Conservation (phyloP, 768 basidiomycete species). For the Suillus subalutaceus region DNA sequence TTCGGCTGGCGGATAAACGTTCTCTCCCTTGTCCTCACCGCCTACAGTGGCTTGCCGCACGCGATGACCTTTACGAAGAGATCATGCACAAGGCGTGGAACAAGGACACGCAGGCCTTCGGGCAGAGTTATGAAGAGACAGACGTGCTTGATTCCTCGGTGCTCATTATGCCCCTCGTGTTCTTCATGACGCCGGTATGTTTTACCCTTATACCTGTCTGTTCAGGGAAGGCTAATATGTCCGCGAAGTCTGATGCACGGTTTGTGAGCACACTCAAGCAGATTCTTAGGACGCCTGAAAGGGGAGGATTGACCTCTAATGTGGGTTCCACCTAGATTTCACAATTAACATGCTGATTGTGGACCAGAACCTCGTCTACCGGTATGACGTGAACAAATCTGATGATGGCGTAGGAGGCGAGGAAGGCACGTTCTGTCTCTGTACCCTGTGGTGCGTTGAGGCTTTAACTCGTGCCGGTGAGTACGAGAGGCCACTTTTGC, state of each 20-base stretch:
- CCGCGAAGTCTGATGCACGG: slow-evolving; percentile 74
- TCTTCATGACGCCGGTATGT: slow-evolving; percentile 83
- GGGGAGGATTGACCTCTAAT: slow-evolving; percentile 90
- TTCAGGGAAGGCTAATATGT: neutral
- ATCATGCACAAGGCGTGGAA: slow-evolving; percentile 92
- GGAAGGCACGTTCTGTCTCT: slow-evolving; percentile 93
- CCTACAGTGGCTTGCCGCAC: slow-evolving; percentile 67
- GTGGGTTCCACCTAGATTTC: slow-evolving; percentile 33
- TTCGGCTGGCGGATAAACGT: slow-evolving; percentile 93
- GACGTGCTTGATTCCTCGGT: slow-evolving; percentile 85
- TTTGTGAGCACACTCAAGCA: slow-evolving; percentile 85
- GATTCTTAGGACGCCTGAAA: slow-evolving; percentile 85
- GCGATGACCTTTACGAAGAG: slow-evolving; percentile 90
- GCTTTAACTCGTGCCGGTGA: slow-evolving; percentile 88
- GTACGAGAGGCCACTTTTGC: slow-evolving; percentile 67
- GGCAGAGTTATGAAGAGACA: slow-evolving; percentile 89
- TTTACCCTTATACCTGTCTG: neutral
- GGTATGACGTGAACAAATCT: slow-evolving; percentile 84
- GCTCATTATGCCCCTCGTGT: slow-evolving; percentile 90
- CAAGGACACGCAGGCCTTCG: slow-evolving; percentile 65
- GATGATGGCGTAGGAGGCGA: slow-evolving; percentile 96
- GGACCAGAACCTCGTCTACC: slow-evolving; percentile 78
- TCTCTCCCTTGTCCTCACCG: slow-evolving; percentile 85
- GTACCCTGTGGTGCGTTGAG: slow-evolving; percentile 86
- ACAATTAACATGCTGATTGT: slow-evolving; percentile 7